phyloP scores from a whole-genome alignment of 495 filamentous ascomycete genomes.

The Hypoxylon cercidicola region DNA sequence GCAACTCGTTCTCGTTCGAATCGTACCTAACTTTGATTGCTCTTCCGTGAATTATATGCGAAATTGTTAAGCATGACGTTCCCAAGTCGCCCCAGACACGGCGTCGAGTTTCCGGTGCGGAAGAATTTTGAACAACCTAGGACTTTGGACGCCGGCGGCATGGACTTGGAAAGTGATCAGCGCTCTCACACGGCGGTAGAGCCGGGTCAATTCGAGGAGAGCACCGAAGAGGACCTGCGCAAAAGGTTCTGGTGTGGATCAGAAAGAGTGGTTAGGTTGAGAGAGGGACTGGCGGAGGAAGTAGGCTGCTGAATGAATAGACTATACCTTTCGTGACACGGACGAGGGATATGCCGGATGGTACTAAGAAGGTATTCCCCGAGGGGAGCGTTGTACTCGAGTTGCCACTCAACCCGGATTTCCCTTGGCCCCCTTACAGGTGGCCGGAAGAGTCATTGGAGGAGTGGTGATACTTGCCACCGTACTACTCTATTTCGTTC shows the following conservation, averaged over 20 bases:
- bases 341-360: constrained; percentile 11
- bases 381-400: constrained; percentile 24
- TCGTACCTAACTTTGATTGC: too few species aligned
- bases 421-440: constrained; percentile 32
- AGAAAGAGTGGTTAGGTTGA: constrained; percentile 16
- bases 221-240: constrained; percentile 9
- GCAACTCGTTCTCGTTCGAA: too few species aligned
- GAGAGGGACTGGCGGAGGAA: constrained; percentile 21
- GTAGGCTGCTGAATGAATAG: constrained; percentile 14
- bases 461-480: too few species aligned
- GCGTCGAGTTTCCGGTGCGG: constrained; percentile 17
- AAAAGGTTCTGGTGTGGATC: neutral
- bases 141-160: neutral
- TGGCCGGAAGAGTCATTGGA: constrained; percentile 37
- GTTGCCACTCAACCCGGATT: constrained; percentile 17
- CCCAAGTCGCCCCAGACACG: too few species aligned
- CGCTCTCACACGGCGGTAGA: constrained; percentile 16
- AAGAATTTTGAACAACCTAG: constrained; percentile 16
- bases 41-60: too few species aligned
- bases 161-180: constrained; percentile 19
- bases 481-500: too few species aligned
- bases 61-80: too few species aligned
- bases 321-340: neutral
- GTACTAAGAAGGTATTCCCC: constrained; percentile 28
- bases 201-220: constrained; percentile 33